phyloP scores from a whole-genome alignment of 2,329 filamentous ascomycete genomes.

The Septoria petroselini region DNA sequence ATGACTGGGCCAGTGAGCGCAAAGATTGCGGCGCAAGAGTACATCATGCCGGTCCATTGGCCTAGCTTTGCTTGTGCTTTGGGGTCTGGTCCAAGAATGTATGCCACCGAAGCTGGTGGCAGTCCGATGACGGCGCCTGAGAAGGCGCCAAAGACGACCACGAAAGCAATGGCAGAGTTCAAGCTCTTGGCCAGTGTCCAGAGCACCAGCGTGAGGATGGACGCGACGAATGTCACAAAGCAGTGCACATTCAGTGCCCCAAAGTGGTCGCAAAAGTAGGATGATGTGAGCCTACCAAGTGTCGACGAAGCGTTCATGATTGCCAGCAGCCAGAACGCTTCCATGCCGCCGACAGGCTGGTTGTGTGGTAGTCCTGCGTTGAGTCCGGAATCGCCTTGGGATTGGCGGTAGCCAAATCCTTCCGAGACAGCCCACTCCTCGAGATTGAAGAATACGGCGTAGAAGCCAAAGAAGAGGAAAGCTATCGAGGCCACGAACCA shows the following conservation, averaged over 20 bases:
- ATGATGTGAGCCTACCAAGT: constrained; percentile 46
- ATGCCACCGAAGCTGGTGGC: constrained; percentile 49
- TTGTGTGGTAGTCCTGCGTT: constrained; percentile 23
- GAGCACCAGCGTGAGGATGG: constrained; percentile 44
- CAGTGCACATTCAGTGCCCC: constrained; percentile 49
- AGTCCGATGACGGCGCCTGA: constrained; percentile 51
- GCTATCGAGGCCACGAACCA: constrained; percentile 47
- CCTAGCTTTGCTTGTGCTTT: constrained; percentile 44
- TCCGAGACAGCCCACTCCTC: constrained; percentile 51
- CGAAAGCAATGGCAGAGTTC: constrained; percentile 46
- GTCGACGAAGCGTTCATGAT: constrained; percentile 53
- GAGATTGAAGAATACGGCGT: constrained; percentile 53
- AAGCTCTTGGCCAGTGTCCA: constrained; percentile 45
- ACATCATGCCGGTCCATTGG: constrained; percentile 55
- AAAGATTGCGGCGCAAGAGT: constrained; percentile 46
- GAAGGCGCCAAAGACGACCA: constrained; percentile 49
- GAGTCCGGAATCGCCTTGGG: constrained; percentile 19
- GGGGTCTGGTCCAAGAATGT: constrained; percentile 41
- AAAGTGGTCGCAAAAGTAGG: constrained; percentile 46
- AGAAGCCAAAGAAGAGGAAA: constrained; percentile 53
- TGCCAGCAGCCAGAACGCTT: constrained; percentile 49
- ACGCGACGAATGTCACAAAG: constrained; percentile 41
- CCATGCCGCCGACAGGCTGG: constrained; percentile 37
- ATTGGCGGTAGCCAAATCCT: constrained; percentile 41
- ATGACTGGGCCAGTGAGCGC: constrained; percentile 49